Evolutionary conservation across 139 green algal genomes (phyloP), one percentile per base, ranked within the genome.

Genomic region (Chlamydomonas sphaeroides): DNA sequence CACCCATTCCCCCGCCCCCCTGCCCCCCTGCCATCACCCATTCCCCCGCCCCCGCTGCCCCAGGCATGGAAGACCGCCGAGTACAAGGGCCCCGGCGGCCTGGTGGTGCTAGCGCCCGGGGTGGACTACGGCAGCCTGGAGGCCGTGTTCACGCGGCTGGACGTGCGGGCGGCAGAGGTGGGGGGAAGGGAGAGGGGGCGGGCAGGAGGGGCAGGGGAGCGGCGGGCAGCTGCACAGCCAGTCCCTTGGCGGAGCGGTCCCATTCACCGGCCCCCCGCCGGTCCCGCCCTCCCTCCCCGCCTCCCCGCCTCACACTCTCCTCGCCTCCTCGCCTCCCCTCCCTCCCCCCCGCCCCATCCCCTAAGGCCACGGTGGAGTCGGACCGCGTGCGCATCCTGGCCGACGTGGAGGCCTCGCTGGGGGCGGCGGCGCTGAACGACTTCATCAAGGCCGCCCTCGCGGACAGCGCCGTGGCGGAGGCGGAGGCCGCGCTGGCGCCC

Each of bases 311-410:
- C n/a, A n/a, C n/a, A n/a, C n/a, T n/a, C n/a, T n/a, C n/a, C n/a
- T n/a, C n/a, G n/a, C n/a, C n/a, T n/a, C n/a, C n/a, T n/a, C n/a
- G n/a, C n/a, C 45, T 21, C 45, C 45, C 45, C 45, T 53, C 11
- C 45, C 45, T 53, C 45, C 45, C 45, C 45, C 10, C 45, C 45
- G 11, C 45, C 45, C 11, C 45, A 14, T 14, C 45, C 45, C 45
- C 5, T 0, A 30, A 66, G 59, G 59, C 59, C n/a, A 66, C 59
- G 2, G 59, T 66, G 59, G 59, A 66, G 30, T 30, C 30, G 30
- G 59, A 66, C 59, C 59, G 59, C 30, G n/a, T 38, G n/a, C 65
- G 65, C 65, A 70, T 70, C 65, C 36, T 70, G 17, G 65, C 65
- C 3, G 30, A 84, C 23, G 33, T 38, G 14, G 30, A 33, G 33